Percentiles rank a stretch among this genome's conserved stretches.
Evolutionary conservation across 306 rosid genomes (phyloP).

Genomic region (Castanospermum australe): DNA sequence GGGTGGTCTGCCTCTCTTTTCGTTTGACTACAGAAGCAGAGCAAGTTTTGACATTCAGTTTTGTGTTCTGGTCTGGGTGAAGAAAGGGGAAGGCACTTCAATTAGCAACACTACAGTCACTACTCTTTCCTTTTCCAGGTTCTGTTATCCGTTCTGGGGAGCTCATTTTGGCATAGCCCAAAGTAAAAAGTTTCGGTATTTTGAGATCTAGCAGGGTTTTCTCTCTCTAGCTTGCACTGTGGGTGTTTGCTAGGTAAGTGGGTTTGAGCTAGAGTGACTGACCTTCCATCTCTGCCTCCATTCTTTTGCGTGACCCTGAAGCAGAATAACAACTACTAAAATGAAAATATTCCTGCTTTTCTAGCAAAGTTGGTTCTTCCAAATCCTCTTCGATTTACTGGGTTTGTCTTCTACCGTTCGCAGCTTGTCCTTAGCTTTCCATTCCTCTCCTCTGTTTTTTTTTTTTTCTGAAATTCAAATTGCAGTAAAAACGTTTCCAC

Average conservation of each 20-base stretch:
- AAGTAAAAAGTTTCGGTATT: not conserved
- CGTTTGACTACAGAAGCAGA: constrained; percentile 20
- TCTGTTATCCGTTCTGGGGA: not conserved
- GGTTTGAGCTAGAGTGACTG: constrained; percentile 25
- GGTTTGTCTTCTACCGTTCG: not conserved
- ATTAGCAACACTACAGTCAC: not conserved
- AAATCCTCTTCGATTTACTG: constrained; percentile 5
- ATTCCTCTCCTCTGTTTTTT: constrained; percentile 19
- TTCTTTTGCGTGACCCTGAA: constrained; percentile 25
- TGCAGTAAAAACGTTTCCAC: not conserved
- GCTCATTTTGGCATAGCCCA: not conserved
- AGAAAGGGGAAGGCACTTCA: not conserved
- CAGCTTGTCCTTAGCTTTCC: not conserved
- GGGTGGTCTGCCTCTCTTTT: constrained; percentile 24
- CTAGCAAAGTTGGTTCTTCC: not conserved
- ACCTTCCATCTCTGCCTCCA: constrained; percentile 33
- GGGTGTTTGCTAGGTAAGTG: constrained; percentile 5
- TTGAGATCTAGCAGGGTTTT: constrained; percentile 34
- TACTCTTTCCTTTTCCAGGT: not conserved
- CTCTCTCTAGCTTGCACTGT: not conserved
- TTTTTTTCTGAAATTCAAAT: not conserved
- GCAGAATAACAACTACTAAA: constrained; percentile 9
- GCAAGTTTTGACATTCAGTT: constrained; percentile 9
- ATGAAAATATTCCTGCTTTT: constrained; percentile 15
- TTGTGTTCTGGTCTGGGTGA: not conserved